Percentiles rank a stretch among this genome's conserved stretches.
Evolutionary conservation across 257 asterid species (phyloP).

Genomic region (Plantago major): DNA sequence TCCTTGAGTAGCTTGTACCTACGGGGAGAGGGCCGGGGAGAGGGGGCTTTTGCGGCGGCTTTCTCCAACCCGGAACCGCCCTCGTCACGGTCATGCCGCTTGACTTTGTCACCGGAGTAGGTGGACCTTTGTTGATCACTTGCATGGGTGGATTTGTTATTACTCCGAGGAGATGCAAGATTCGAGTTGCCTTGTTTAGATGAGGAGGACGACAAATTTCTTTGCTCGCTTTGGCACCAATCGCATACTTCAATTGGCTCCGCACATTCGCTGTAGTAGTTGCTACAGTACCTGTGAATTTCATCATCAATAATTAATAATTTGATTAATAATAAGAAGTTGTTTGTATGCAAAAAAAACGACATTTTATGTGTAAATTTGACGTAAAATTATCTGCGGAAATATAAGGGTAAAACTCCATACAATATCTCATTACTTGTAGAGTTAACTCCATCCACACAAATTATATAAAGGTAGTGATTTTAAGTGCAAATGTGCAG

Average conservation of each 20-base stretch:
- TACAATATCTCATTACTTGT: too few relatives aligned
- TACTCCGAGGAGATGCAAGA: conserved; percentile 21
- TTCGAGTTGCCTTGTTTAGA: conserved; percentile 23
- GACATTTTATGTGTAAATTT: background rate
- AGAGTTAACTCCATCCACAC: too few relatives aligned
- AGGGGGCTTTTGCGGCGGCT: conserved; percentile 53
- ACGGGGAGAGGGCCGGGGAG: conserved; percentile 71
- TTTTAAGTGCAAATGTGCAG: too few relatives aligned
- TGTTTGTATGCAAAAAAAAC: background rate
- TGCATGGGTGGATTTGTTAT: conserved; percentile 26
- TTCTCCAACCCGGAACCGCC: conserved; percentile 35
- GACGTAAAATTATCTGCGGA: too few relatives aligned
- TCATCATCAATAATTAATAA: background rate
- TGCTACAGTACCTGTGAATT: conserved; percentile 74
- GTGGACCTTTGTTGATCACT: conserved; percentile 37
- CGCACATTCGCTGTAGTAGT: conserved; percentile 63
- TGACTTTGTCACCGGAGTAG: conserved; percentile 64
- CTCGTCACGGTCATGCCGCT: conserved; percentile 49
- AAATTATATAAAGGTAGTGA: too few relatives aligned
- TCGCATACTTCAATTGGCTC: conserved; percentile 65
- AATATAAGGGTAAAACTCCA: too few relatives aligned
- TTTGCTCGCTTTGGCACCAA: conserved; percentile 81
- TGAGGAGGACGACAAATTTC: conserved; percentile 20
- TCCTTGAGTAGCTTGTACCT: conserved; percentile 98
- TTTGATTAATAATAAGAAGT: background rate